Percentiles rank a stretch among this genome's conserved stretches.
These are phyloP conservation scores for Lentinula aciculospora DNA, from an alignment of 768 basidiomycete species.

Conservation along the genomic window DNA sequence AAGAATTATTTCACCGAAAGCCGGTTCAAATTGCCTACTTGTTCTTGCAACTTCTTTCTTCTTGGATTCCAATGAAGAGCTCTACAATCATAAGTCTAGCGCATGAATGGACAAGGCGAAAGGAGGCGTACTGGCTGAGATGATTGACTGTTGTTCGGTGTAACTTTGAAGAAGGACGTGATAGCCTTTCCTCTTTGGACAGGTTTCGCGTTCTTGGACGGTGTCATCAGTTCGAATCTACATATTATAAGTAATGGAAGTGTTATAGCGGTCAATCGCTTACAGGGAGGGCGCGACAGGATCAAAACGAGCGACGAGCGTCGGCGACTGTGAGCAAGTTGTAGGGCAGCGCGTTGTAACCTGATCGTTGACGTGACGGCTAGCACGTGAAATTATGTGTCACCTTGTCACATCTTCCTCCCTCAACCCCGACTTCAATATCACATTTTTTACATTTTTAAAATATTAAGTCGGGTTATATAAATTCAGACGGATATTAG, in stretches of 20 bases:
- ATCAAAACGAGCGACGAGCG: too few species aligned
- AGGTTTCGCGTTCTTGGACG: constrained; percentile 1
- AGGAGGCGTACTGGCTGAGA: neutral
- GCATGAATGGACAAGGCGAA: too few species aligned
- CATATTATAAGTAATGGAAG: neutral
- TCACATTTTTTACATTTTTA: too few species aligned
- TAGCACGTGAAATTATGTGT: too few species aligned
- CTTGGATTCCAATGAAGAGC: neutral
- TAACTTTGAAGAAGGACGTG: neutral
- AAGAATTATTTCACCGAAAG: neutral
- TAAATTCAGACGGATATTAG: neutral
- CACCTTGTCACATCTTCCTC: too few species aligned
- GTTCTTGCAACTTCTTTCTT: neutral
- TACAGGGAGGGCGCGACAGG: too few species aligned
- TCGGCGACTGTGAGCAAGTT: too few species aligned
- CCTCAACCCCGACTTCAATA: too few species aligned
- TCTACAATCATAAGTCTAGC: neutral
- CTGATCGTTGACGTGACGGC: too few species aligned
- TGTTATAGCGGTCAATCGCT: neutral
- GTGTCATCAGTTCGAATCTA: neutral
- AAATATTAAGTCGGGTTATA: neutral
- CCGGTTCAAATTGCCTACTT: neutral
- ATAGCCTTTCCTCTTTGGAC: neutral
- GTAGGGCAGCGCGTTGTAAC: too few species aligned
- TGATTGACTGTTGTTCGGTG: neutral